These are phyloP conservation scores for Coemansia nantahalensis DNA, from an alignment of 192 early-diverging fungal species.

Conservation along the genomic window DNA sequence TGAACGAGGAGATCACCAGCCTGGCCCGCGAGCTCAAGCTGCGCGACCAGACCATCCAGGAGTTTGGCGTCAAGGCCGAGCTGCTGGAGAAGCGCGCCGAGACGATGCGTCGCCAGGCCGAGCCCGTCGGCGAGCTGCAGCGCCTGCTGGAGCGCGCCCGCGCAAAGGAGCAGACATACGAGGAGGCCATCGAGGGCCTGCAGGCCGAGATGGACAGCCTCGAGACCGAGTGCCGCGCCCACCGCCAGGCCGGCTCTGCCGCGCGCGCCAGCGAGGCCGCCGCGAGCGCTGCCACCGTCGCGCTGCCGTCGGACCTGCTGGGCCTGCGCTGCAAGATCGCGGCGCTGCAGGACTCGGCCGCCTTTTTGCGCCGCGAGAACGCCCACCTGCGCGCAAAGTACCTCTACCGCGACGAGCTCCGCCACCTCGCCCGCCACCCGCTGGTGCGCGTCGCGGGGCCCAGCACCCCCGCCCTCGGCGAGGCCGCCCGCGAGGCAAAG, in stretches of 20 bases:
- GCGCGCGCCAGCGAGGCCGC: neutral
- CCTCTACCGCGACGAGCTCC: slow-evolving; percentile 10
- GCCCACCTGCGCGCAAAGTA: slow-evolving; percentile 67
- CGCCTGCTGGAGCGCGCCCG: slow-evolving; percentile 55
- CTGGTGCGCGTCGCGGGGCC: neutral
- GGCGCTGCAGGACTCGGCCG: slow-evolving; percentile 66
- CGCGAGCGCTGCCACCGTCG: neutral
- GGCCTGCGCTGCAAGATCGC: slow-evolving; percentile 49
- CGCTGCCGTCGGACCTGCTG: slow-evolving; percentile 54
- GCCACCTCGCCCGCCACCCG: slow-evolving; percentile 6
- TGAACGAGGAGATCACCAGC: slow-evolving; percentile 75
- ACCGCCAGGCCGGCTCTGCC: slow-evolving; percentile 47
- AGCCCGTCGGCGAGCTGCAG: slow-evolving; percentile 61
- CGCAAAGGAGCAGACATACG: slow-evolving; percentile 66
- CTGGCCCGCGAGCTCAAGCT: slow-evolving; percentile 75
- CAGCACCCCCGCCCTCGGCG: slow-evolving; percentile 2
- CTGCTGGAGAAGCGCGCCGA: slow-evolving; percentile 80
- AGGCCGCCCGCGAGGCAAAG: slow-evolving; percentile 25
- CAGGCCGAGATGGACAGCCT: slow-evolving; percentile 68
- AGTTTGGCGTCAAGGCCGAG: slow-evolving; percentile 70
- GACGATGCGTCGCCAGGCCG: slow-evolving; percentile 63
- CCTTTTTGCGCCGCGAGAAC: slow-evolving; percentile 80
- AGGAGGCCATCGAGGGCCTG: slow-evolving; percentile 67
- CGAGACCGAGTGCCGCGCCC: slow-evolving; percentile 62
- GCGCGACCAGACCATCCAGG: slow-evolving; percentile 81